Conservation (phyloP, 78 protist species). For the Dictyostelium purpureum region DNA sequence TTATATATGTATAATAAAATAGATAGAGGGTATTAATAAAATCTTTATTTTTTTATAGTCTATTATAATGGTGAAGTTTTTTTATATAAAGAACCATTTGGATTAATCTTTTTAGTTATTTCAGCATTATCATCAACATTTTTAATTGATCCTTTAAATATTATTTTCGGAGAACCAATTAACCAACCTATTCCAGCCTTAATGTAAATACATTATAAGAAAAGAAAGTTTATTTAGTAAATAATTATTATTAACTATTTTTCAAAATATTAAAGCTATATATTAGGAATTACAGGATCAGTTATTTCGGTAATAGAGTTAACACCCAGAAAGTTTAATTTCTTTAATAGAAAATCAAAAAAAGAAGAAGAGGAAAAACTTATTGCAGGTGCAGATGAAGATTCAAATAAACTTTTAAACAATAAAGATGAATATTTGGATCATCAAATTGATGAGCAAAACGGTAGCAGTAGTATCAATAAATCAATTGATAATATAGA, state of each 20-base stretch:
- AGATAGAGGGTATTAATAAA: neutral
- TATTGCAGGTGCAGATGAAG: neutral
- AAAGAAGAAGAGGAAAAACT: neutral
- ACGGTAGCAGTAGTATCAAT: neutral
- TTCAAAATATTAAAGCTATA: neutral
- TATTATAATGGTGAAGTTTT: slow-evolving; percentile 80
- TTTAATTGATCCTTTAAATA: slow-evolving; percentile 57
- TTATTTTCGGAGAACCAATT: slow-evolving; percentile 53
- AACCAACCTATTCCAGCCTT: slow-evolving; percentile 47
- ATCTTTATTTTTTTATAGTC: neutral
- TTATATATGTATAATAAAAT: neutral
- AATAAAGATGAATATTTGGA: neutral
- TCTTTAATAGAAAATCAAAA: neutral
- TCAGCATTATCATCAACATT: slow-evolving; percentile 79
- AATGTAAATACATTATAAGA: slow-evolving; percentile 12
- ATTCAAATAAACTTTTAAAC: neutral
- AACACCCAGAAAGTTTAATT: neutral
- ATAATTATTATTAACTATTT: neutral
- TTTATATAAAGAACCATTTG: slow-evolving; percentile 80
- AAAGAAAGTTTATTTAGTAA: no score
- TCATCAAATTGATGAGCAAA: neutral
- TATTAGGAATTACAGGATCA: slow-evolving; percentile 81
- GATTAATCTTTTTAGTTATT: slow-evolving; percentile 77
- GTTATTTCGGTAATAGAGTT: slow-evolving; percentile 71
- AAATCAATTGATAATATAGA: slow-evolving; percentile 25